Evolutionary conservation across 2,329 filamentous ascomycete species (phyloP).

Genomic region (Epichloe aotearoae): DNA sequence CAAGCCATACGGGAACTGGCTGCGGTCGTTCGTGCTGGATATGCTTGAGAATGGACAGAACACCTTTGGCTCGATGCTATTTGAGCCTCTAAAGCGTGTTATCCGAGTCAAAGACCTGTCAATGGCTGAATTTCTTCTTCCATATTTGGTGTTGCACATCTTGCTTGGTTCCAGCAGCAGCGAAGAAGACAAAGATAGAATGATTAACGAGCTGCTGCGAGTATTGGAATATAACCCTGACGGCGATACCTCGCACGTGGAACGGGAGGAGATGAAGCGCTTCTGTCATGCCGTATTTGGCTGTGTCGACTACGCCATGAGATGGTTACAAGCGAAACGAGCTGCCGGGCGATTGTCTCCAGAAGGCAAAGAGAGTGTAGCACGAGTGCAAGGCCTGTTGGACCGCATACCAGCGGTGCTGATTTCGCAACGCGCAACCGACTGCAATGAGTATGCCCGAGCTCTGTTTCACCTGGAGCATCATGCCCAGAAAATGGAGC

Average conservation of each 20-base stretch:
- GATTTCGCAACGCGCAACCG: constrained; percentile 68
- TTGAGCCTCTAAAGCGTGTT: constrained; percentile 67
- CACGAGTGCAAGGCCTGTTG: constrained; percentile 37
- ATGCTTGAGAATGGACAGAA: constrained; percentile 68
- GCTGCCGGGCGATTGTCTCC: constrained; percentile 15
- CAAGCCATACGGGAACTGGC: constrained; percentile 66
- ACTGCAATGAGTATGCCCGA: constrained; percentile 84
- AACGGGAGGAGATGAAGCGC: constrained; percentile 64
- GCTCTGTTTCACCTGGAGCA: constrained; percentile 93
- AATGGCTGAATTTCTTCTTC: constrained; percentile 77
- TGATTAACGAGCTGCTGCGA: constrained; percentile 59
- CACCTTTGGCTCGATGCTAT: constrained; percentile 61
- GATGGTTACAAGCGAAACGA: constrained; percentile 71
- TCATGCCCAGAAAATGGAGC: constrained; percentile 49
- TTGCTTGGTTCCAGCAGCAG: constrained; percentile 55
- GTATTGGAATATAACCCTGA: constrained; percentile 53
- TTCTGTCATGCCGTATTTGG: constrained; percentile 89
- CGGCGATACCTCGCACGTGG: constrained; percentile 39
- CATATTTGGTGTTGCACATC: constrained; percentile 74
- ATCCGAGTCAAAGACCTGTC: constrained; percentile 77
- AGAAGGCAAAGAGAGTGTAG: constrained; percentile 34
- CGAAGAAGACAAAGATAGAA: constrained; percentile 46
- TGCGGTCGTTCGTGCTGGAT: constrained; percentile 68
- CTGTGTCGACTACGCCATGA: constrained; percentile 79
- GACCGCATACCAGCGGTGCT: constrained; percentile 60